Evolutionary conservation across 2,329 filamentous ascomycete genomes (phyloP), one percentile per base, ranked within the genome.

Genomic region (Colletotrichum godetiae): DNA sequence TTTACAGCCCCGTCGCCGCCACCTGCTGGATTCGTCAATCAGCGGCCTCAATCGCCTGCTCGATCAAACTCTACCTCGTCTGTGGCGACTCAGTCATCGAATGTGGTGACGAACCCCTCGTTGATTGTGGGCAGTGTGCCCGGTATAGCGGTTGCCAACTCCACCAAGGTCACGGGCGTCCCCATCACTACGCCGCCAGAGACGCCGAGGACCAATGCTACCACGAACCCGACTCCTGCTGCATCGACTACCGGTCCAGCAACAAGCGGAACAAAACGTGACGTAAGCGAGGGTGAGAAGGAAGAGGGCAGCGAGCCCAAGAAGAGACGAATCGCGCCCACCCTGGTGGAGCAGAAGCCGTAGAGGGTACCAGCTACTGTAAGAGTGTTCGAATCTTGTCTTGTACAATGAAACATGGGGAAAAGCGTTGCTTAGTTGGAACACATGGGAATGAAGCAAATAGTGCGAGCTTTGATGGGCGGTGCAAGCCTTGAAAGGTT

Each of bases 181-280:
- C 94, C 95, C 0, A 90, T 97, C 78, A 94, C 94, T 49, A 98
- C 96, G 8, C 96, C 97, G 2, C 97, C 96, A 0, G 93, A 97
- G 81, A 98, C 96, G 3, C 96, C 96, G 6, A 88, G 90, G 63
- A 57, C 71, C 15, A 90, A 89, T 77, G 87, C 88, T 53, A 82
- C 80, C 57, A 75, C 79, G 1, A 76, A 78, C 22, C 19, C 64
- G 24, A 49, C 42, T 15, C 58, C 12, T 15, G 53, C 33, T n/a
- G 37, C 42, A n/a, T 11, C 57, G 35, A 33, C 63, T 11, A 27
- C 22, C 19, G 78, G 77, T 29, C 77, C 78, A 52, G 78, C 79
- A 58, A 79, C 80, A 3, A 55, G 42, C 5, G 88, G 88, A 35
- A 82, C 84, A 19, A 92, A 92, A 80, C 85, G 90, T 75, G 90